Evolutionary conservation across 2,329 filamentous ascomycete genomes (phyloP).

Genomic region (Paraphoma sp.): DNA sequence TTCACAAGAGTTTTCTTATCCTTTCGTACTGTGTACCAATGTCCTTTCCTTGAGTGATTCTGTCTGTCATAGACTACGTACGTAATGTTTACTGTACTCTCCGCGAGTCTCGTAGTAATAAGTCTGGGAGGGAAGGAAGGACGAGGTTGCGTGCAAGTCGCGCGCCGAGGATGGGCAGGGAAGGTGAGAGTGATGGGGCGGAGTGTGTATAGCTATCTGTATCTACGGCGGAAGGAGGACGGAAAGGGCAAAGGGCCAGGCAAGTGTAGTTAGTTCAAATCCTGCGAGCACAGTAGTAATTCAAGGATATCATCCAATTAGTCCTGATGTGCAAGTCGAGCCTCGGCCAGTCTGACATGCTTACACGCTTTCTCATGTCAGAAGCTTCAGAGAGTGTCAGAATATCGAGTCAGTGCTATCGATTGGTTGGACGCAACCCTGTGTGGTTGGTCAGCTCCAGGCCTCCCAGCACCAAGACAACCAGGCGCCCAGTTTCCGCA

Average conservation of each 20-base stretch:
- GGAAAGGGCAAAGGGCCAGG: not conserved
- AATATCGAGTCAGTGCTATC: not conserved
- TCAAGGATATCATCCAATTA: too few relatives aligned
- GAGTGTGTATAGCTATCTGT: constrained; percentile 2
- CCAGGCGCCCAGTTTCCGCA: not conserved
- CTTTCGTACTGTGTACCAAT: constrained; percentile 3
- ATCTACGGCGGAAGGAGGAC: not conserved
- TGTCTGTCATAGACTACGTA: constrained; percentile 3
- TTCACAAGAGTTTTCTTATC: constrained; percentile 6
- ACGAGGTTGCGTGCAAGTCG: not conserved
- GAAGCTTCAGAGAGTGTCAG: not conserved
- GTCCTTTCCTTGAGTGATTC: constrained; percentile 2
- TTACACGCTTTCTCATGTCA: too few relatives aligned
- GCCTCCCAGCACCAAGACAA: not conserved
- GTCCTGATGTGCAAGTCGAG: not conserved
- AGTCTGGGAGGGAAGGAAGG: not conserved
- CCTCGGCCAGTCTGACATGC: not conserved
- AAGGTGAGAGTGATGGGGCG: not conserved
- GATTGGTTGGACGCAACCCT: not conserved
- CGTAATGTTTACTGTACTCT: constrained; percentile 16
- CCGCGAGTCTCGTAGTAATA: constrained; percentile 7
- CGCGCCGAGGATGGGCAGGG: not conserved
- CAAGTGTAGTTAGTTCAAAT: not conserved
- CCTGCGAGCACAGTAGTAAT: not conserved
- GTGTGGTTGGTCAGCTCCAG: not conserved